Evolutionary conservation across 805 yeast genomes (phyloP).

Genomic region (Ogataea paradorogensis): DNA sequence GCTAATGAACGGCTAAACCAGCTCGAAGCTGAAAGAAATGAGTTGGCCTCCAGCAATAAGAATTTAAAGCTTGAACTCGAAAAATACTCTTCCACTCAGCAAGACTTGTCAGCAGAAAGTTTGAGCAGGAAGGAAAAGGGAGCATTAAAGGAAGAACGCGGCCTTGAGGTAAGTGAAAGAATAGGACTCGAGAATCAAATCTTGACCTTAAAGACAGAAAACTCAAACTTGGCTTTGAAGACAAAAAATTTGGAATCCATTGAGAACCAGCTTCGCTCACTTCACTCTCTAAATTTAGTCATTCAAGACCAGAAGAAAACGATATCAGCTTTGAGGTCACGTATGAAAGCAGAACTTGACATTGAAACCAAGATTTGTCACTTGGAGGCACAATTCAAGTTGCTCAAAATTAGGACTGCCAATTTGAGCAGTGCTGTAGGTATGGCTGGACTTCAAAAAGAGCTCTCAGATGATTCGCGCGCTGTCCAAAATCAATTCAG

Average conservation of each 20-base stretch:
- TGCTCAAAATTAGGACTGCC: conserved; percentile 27
- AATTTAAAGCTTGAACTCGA: conserved; percentile 3
- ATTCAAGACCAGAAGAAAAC: conserved; percentile 51
- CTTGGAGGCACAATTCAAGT: conserved; percentile 45
- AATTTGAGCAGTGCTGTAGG: neutral
- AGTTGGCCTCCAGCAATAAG: conserved; percentile 8
- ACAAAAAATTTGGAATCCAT: conserved; percentile 48
- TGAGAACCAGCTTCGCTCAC: conserved; percentile 48
- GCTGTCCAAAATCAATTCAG: neutral
- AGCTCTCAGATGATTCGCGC: neutral
- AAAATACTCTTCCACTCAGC: neutral
- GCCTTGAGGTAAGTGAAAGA: neutral
- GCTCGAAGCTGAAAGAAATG: conserved; percentile 41
- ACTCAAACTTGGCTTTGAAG: conserved; percentile 39
- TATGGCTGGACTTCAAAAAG: neutral
- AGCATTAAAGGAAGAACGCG: neutral
- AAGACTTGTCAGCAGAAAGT: neutral
- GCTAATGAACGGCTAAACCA: conserved; percentile 54
- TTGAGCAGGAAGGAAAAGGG: neutral
- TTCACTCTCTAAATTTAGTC: conserved; percentile 50
- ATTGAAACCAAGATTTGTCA: conserved; percentile 46
- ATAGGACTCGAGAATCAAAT: conserved; percentile 31
- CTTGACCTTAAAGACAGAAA: conserved; percentile 45
- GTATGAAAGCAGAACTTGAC: conserved; percentile 42
- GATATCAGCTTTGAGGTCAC: conserved; percentile 39